Percentiles rank a stretch among this genome's conserved stretches.
phyloP scores from a whole-genome alignment of 2,329 filamentous ascomycete genomes.

The Dactylella cylindrospora region DNA sequence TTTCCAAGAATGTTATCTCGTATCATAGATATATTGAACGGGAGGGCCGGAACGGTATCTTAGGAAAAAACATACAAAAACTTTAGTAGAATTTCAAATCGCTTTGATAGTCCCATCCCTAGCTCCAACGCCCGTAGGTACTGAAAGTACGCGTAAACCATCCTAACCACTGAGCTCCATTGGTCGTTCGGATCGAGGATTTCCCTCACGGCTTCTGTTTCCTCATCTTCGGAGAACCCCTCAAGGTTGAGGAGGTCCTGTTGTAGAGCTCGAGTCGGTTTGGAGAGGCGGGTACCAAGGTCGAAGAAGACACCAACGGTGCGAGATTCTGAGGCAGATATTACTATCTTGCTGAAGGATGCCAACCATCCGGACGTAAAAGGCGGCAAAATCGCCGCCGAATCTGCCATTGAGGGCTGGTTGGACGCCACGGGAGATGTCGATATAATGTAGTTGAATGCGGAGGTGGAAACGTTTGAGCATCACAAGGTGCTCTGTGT shows the following conservation, averaged over 20 bases:
- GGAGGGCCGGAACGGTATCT: too few relatives aligned
- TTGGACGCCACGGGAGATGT: too few relatives aligned
- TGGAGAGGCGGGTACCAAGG: constrained; percentile 18
- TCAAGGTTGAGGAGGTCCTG: constrained; percentile 8
- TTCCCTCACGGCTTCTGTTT: constrained; percentile 21
- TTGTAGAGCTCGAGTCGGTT: constrained; percentile 12
- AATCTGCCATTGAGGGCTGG: too few relatives aligned
- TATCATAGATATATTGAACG: too few relatives aligned
- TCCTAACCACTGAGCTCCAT: constrained; percentile 28
- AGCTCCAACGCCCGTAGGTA: constrained; percentile 17
- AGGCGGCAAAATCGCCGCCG: too few relatives aligned
- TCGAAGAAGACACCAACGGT: constrained; percentile 30
- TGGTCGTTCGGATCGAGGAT: constrained; percentile 32
- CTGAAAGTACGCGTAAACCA: constrained; percentile 38
- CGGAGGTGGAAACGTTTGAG: too few relatives aligned
- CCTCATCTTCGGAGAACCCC: constrained; percentile 12
- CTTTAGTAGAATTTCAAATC: constrained; percentile 36
- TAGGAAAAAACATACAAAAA: constrained; percentile 27
- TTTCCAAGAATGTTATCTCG: too few relatives aligned
- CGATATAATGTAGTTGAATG: too few relatives aligned
- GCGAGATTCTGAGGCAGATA: too few relatives aligned
- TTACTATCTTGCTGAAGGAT: too few relatives aligned
- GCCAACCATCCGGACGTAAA: too few relatives aligned
- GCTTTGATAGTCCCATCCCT: constrained; percentile 15
- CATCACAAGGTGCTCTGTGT: too few relatives aligned